Evolutionary conservation across 805 yeast genomes (phyloP), one percentile per base, ranked within the genome.

Genomic region (Monosporozyma aquatica): DNA sequence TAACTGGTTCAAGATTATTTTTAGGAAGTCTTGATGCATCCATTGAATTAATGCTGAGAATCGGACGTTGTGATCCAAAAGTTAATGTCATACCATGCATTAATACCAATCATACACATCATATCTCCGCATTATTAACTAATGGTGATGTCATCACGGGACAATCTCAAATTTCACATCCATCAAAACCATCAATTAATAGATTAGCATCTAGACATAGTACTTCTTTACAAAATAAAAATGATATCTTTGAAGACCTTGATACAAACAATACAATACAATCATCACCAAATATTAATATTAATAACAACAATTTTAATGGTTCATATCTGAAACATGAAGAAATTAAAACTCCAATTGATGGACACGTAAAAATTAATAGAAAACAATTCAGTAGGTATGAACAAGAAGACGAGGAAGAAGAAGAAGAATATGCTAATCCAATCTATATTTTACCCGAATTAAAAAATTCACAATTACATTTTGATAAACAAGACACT

Each of bases 131-230:
- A 0, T 51, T 73, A 23, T 66, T 89, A 35, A 65, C 66, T 26
- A 75, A 85, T 59, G 95, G 94, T 2, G 67, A 72, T 4, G 68
- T 82, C 2, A 80, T 89, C 27, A 82, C 89, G 0, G 97, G 97
- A 10, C 97, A 89, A 59, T 81, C 90, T 3, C 95, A 87, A 56
- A 89, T 89, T 9, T 86, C 95, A 1, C 97, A 89, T 62, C 97
- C 97, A 1, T 61, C 62, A 25, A 46, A 43, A 36, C 49, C 51
- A 7, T 37, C 43, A 13, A 28, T 40, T 2, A 40, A 40, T 27
- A 32, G 43, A 25, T 22, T 23, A 8, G 43, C 43, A 9, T 40
- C 43, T 9, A 40, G 33, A 14, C 37, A 40, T 35, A 20, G 40
- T 21, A 15, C 33, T 24, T 37, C 35, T 18, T 6, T 32, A 32